Conservation (phyloP, 2,329 filamentous ascomycete species). For the Epichloe brachyelytri region DNA sequence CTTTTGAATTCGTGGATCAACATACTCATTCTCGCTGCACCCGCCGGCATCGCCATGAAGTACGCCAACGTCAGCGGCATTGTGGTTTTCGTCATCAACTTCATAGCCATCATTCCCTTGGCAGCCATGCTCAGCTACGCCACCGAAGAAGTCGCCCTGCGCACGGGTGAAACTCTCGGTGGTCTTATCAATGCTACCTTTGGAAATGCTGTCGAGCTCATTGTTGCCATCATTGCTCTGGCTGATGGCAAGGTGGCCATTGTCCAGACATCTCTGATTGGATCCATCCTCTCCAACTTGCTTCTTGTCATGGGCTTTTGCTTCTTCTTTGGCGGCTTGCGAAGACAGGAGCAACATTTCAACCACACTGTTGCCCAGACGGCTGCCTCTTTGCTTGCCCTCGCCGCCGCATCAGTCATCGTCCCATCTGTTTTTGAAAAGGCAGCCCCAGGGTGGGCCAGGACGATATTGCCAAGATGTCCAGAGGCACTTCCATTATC, state of each 20-base stretch:
- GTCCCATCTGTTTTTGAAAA: constrained; percentile 78
- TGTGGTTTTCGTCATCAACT: constrained; percentile 76
- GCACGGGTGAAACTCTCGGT: constrained; percentile 73
- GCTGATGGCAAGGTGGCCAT: constrained; percentile 63
- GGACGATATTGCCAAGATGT: constrained; percentile 46
- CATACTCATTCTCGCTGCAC: constrained; percentile 63
- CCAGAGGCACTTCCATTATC: constrained; percentile 65
- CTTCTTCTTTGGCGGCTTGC: constrained; percentile 77
- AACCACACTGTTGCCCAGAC: constrained; percentile 89
- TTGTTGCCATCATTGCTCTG: constrained; percentile 77
- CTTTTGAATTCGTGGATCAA: constrained; percentile 81
- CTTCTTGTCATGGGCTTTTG: constrained; percentile 83
- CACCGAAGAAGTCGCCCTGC: constrained; percentile 77
- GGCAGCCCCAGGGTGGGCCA: constrained; percentile 25
- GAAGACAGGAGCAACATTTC: constrained; percentile 73
- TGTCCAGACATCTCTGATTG: constrained; percentile 85
- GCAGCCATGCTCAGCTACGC: constrained; percentile 78
- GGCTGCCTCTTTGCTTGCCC: constrained; percentile 64
- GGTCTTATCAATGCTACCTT: constrained; percentile 85
- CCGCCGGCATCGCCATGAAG: constrained; percentile 64
- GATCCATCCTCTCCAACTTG: constrained; percentile 82
- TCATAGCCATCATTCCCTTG: constrained; percentile 82
- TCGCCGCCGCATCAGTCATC: constrained; percentile 70
- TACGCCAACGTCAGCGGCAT: constrained; percentile 47
- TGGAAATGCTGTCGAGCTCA: constrained; percentile 83